Conservation (phyloP, 1,284 basidiomycete species). For the Ganoderma lingzhi region DNA sequence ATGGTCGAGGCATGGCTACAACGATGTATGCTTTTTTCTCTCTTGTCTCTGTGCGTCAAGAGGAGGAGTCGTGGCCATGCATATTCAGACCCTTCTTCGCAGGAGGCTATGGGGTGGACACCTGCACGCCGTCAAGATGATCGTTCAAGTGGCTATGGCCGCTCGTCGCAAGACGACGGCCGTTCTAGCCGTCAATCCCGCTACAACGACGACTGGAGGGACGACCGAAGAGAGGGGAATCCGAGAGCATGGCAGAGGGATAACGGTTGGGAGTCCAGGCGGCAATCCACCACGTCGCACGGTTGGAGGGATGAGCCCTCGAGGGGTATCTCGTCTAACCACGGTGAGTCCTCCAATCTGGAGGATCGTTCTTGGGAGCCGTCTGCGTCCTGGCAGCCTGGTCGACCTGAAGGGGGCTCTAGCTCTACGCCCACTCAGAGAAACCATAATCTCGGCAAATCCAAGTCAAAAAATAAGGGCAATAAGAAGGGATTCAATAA, state of each 20-base stretch:
- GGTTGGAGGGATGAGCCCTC: constrained; percentile 26
- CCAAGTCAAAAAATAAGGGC: constrained; percentile 46
- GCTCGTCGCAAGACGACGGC: constrained; percentile 49
- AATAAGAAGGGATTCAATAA: constrained; percentile 45
- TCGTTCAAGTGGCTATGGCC: constrained; percentile 43
- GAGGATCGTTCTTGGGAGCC: constrained; percentile 48
- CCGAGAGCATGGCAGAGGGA: constrained; percentile 40
- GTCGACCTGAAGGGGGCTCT: constrained; percentile 36
- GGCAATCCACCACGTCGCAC: constrained; percentile 18
- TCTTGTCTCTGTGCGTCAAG: constrained; percentile 55
- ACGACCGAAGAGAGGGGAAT: constrained; percentile 34
- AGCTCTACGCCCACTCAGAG: constrained; percentile 39
- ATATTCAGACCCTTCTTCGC: constrained; percentile 48
- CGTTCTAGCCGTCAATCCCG: constrained; percentile 35
- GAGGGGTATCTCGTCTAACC: constrained; percentile 21
- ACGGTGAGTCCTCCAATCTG: constrained; percentile 33
- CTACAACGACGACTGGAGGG: constrained; percentile 35
- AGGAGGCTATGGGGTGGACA: constrained; percentile 46
- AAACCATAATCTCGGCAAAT: constrained; percentile 41
- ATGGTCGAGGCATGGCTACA: constrained; percentile 30
- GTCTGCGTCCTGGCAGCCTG: constrained; percentile 44
- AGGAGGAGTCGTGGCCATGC: constrained; percentile 53
- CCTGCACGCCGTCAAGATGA: constrained; percentile 49
- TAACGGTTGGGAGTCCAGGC: constrained; percentile 48
- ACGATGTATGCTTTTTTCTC: constrained; percentile 38